phyloP scores from a whole-genome alignment of 495 filamentous ascomycete species.

The Pseudoneurospora amorphoporcata region DNA sequence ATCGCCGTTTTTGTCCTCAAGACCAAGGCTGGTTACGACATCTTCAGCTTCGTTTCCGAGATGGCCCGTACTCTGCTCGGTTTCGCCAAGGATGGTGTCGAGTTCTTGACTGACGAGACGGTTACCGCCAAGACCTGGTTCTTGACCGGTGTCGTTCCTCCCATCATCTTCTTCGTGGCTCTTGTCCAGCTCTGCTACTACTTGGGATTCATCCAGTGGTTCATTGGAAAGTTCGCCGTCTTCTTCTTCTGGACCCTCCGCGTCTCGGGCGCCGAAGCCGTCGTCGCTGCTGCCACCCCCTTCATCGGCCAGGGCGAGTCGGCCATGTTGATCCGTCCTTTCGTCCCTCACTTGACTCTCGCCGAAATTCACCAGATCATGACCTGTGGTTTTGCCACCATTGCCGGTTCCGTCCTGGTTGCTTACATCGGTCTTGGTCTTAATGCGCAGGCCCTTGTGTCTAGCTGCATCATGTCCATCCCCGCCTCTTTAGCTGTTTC shows the following conservation, averaged over 20 bases:
- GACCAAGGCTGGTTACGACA: conserved; percentile 65
- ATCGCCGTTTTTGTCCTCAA: conserved; percentile 79
- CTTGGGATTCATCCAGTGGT: conserved; percentile 73
- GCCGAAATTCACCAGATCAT: conserved; percentile 88
- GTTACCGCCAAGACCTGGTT: conserved; percentile 49
- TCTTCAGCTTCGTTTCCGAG: conserved; percentile 75
- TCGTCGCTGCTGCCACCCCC: conserved; percentile 86
- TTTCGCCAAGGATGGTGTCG: conserved; percentile 58
- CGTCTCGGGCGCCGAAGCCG: conserved; percentile 87
- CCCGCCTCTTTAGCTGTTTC: conserved; percentile 78
- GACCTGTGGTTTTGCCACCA: conserved; percentile 59
- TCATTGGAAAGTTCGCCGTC: conserved; percentile 69
- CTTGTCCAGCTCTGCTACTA: conserved; percentile 77
- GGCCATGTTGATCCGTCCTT: conserved; percentile 82
- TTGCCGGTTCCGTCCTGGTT: conserved; percentile 64
- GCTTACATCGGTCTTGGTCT: conserved; percentile 73
- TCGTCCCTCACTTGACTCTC: conserved; percentile 68
- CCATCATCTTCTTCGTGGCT: conserved; percentile 89
- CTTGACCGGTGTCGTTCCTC: conserved; percentile 60
- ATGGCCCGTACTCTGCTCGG: conserved; percentile 60
- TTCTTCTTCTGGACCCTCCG: conserved; percentile 87
- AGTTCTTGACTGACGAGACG: conserved; percentile 53
- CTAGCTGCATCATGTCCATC: conserved; percentile 88
- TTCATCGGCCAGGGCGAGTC: conserved; percentile 94
- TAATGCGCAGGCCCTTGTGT: conserved; percentile 76